Conservation (phyloP, 768 basidiomycete species). For the Lactarius trivialis region DNA sequence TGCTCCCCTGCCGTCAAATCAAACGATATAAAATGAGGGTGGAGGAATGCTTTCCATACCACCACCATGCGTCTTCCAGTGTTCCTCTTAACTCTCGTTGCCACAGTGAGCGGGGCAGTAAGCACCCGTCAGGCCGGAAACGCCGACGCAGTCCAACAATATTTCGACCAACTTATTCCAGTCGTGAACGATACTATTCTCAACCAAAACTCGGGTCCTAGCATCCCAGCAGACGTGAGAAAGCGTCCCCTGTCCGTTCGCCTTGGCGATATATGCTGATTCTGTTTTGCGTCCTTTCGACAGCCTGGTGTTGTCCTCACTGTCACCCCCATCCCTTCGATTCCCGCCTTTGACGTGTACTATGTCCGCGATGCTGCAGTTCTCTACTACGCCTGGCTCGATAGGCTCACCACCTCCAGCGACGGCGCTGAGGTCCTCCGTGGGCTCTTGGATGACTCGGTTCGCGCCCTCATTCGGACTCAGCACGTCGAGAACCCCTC, state of each 20-base stretch:
- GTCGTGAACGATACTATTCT: background rate
- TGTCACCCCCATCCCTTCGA: conserved; percentile 1
- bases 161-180: background rate
- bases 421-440: conserved; percentile 4
- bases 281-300: background rate
- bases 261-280: too few relatives aligned
- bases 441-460: conserved; percentile 7
- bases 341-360: conserved; percentile 1
- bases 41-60: too few relatives aligned
- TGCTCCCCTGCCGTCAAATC: too few relatives aligned
- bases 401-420: background rate
- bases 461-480: conserved; percentile 7
- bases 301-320: conserved; percentile 13
- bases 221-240: background rate
- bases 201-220: conserved; percentile 1
- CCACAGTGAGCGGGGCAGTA: background rate
- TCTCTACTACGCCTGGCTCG: conserved; percentile 12
- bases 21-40: too few relatives aligned
- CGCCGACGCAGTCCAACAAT: background rate
- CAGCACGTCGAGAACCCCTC: conserved; percentile 13
- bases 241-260: background rate
- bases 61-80: too few relatives aligned
- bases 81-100: background rate
- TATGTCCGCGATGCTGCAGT: conserved; percentile 14
- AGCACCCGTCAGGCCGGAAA: background rate